Conservation (phyloP, 331 rosid genomes). For the Ulmus americana region DNA sequence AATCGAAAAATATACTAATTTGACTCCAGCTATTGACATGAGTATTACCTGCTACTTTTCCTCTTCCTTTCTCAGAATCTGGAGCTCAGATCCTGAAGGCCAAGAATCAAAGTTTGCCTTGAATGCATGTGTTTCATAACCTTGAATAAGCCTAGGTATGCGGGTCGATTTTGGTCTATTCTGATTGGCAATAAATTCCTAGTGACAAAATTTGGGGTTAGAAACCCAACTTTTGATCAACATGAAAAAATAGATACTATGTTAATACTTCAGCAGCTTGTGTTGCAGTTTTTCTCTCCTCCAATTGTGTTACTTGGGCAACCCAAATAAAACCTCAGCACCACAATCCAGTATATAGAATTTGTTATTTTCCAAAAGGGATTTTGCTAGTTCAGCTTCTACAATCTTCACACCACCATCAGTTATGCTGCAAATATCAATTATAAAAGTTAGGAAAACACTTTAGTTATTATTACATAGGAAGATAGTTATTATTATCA, state of each 20-base stretch:
- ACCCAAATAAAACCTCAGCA: conserved; percentile 81
- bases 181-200: conserved; percentile 72
- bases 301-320: conserved; percentile 86
- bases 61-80: conserved; percentile 88
- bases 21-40: conserved; percentile 14
- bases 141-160: conserved; percentile 85
- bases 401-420: conserved; percentile 57
- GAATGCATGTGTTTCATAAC: conserved; percentile 86
- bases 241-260: conserved; percentile 23
- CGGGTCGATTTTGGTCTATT: conserved; percentile 78
- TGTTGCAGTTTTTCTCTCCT: conserved; percentile 80
- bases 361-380: conserved; percentile 75
- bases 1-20: conserved; percentile 14
- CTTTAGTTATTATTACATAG: background rate
- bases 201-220: conserved; percentile 25
- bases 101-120: conserved; percentile 87
- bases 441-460: conserved; percentile 19
- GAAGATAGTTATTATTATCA: background rate
- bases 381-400: conserved; percentile 78
- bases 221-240: conserved; percentile 27
- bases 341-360: conserved; percentile 92
- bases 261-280: conserved; percentile 76
- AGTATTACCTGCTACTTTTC: conserved; percentile 87
- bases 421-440: conserved; percentile 49
- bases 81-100: conserved; percentile 76